Percentiles rank a stretch among this genome's conserved stretches.
phyloP scores from a whole-genome alignment of 305 asterid species.

The Fraxinus albicans region DNA sequence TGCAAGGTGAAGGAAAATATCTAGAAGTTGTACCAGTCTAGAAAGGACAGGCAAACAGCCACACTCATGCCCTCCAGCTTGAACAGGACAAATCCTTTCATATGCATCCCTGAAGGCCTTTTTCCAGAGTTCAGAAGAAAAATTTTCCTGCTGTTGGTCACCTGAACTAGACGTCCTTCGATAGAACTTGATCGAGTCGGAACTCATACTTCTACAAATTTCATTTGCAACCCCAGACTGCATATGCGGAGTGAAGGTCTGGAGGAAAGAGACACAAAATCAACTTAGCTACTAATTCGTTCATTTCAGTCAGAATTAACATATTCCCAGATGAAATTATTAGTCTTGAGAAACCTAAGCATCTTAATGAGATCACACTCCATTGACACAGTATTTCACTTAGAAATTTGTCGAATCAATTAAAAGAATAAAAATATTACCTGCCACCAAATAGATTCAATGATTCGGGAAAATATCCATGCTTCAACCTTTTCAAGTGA shows the following conservation, averaged over 20 bases:
- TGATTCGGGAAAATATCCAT: conserved; percentile 73
- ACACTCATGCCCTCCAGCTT: conserved; percentile 83
- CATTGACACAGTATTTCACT: neutral
- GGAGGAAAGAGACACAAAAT: conserved; percentile 19
- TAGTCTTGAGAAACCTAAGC: neutral
- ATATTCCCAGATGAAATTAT: neutral
- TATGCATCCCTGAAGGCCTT: conserved; percentile 81
- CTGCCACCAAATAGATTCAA: conserved; percentile 97
- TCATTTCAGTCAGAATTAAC: neutral
- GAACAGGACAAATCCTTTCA: conserved; percentile 83
- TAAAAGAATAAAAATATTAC: conserved; percentile 25
- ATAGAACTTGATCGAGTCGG: conserved; percentile 34
- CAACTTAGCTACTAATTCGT: conserved; percentile 7
- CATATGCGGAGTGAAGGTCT: conserved; percentile 88
- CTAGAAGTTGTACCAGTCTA: conserved; percentile 51
- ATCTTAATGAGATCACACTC: neutral
- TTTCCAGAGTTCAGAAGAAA: conserved; percentile 75
- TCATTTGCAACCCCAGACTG: conserved; percentile 62
- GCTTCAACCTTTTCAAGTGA: conserved; percentile 68
- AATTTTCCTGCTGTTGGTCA: conserved; percentile 48
- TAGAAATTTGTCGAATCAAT: neutral
- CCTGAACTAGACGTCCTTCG: conserved; percentile 42
- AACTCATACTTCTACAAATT: conserved; percentile 33
- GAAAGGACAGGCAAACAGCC: conserved; percentile 78
- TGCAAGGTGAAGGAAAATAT: neutral